A percentile compares a stretch with the other conserved stretches of the same genome.
These are phyloP conservation scores for Lentinus brumalis DNA, from an alignment of 768 basidiomycete species.

Conservation along the genomic window DNA sequence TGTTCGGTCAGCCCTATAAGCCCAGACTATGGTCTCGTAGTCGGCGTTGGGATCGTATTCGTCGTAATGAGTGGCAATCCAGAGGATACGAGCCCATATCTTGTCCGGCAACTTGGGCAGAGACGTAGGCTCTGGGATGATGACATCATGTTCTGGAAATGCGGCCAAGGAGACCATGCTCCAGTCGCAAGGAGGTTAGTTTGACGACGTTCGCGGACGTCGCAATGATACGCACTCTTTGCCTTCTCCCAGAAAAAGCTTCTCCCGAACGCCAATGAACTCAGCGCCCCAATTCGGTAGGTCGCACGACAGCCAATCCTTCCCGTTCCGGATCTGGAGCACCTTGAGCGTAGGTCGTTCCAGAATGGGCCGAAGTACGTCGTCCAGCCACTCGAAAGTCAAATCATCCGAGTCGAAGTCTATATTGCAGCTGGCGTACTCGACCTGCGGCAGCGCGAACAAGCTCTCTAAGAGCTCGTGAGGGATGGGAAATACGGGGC, in stretches of 20 bases:
- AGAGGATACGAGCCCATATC: conserved; percentile 3
- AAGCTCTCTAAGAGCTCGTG: background rate
- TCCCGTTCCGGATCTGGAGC: conserved; percentile 6
- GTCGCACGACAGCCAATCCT: background rate
- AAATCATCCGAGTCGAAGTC: background rate
- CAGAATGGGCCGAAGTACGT: background rate
- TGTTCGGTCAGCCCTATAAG: background rate
- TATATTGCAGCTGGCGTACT: background rate
- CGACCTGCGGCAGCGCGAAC: background rate
- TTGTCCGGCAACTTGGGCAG: conserved; percentile 1
- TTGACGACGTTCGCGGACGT: background rate
- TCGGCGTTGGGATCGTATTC: background rate
- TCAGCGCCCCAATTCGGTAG: background rate
- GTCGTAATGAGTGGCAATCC: background rate
- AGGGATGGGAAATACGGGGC: background rate
- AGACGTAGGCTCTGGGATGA: background rate
- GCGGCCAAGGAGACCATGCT: background rate
- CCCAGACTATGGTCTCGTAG: background rate
- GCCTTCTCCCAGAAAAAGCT: conserved; percentile 3
- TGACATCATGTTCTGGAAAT: background rate
- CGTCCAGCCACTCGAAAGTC: background rate
- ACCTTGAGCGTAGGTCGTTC: background rate
- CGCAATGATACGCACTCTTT: background rate
- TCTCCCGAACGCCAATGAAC: background rate
- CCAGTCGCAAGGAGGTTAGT: no score